Evolutionary conservation across 345 rosid genomes (phyloP), one percentile per base, ranked within the genome.

Genomic region (Pseudoturritis turrita): DNA sequence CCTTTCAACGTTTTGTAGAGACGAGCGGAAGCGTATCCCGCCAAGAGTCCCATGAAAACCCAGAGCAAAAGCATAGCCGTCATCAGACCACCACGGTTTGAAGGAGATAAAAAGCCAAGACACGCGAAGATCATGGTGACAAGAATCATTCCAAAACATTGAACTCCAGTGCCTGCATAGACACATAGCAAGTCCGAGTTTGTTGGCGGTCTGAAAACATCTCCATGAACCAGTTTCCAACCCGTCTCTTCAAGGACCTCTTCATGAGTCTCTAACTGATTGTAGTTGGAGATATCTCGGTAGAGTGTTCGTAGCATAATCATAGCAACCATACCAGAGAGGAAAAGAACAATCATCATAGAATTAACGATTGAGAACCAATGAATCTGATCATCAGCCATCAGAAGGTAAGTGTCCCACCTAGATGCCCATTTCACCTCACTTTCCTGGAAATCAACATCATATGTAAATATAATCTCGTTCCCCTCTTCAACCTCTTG

Each of bases 301-400:
- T 87, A 90, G 45, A 93, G 97, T 4, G 96, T 93, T 47, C 97
- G 82, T 62, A 93, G 58, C 98, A 93, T 93, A 65, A 90, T 93
- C 98, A 93, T 93, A 36, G 98, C 98, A 77, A 93, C 89, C 97
- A 93, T 93, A 10, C 98, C 98, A 0, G 97, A 90, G 46, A 93
- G 97, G 87, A 93, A 90, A 63, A 93, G 89, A 57, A 93, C 94
- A 68, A 93, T 90, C 96, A 90, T 93, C 85, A 90, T 79, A 1
- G 98, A 93, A 65, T 93, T 93, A 62, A 93, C 88, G 3, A 93
- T 85, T 0, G 97, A 93, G 80, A 93, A 90, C 97, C 98, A 93
- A 64, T 93, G 97, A 62, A 93, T 93, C 79, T 93, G 94, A 80
- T 90, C 96, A 72, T 93, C 98, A 31, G 89, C 87, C 98, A 90